Conservation (phyloP, 345 rosid genomes). For the Luvunga scandens region DNA sequence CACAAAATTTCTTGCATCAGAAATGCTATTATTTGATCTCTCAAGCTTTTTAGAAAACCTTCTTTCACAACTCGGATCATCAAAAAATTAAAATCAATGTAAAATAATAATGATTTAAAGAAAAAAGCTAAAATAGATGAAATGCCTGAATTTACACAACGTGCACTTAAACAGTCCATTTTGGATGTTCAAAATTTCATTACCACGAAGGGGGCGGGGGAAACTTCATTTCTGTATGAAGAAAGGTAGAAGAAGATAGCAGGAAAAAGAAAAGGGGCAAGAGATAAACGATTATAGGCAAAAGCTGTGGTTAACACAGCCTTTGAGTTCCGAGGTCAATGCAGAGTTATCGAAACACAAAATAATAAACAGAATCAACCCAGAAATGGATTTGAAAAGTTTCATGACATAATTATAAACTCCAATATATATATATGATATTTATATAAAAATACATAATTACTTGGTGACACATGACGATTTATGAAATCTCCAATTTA, state of each 20-base stretch:
- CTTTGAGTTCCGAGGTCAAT: constrained; percentile 28
- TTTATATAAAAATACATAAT: not conserved
- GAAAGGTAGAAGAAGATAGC: not conserved
- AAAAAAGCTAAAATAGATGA: too few species aligned
- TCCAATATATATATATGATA: not conserved
- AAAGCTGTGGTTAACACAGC: constrained; percentile 15
- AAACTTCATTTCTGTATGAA: not conserved
- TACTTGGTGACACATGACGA: not conserved
- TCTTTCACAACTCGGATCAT: not conserved
- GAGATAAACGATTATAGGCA: not conserved
- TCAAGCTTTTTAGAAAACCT: too few species aligned
- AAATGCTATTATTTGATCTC: not conserved
- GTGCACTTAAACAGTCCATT: not conserved
- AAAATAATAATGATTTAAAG: not conserved
- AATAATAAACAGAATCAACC: not conserved
- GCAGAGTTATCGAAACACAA: not conserved
- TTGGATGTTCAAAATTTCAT: not conserved
- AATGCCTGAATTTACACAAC: not conserved
- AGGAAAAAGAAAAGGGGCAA: not conserved
- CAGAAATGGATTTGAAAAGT: not conserved
- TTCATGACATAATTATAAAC: not conserved
- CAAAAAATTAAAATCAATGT: not conserved
- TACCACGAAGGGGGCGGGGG: not conserved
- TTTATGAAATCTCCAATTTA: not conserved
- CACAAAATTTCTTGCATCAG: not conserved